Conservation (phyloP, 23 red algal genomes). For the Pyropia yezoensis region DNA sequence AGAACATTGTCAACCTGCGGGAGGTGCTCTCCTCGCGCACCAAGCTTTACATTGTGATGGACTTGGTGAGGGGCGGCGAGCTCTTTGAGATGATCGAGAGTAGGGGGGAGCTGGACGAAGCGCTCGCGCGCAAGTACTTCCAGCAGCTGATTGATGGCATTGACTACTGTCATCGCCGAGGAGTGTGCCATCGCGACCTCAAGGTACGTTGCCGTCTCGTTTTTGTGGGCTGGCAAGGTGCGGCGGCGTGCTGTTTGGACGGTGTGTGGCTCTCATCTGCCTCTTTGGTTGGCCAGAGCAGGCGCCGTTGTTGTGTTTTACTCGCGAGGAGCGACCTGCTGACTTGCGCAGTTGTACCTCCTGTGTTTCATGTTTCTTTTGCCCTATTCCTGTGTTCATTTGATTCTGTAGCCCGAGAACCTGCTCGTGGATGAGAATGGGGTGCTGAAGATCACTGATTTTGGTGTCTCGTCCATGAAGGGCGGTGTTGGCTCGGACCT, state of each 20-base stretch:
- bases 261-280: background rate
- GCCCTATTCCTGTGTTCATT: conserved; percentile 19
- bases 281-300: background rate
- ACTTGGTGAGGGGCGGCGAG: conserved; percentile 26
- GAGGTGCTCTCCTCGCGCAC: conserved; percentile 18
- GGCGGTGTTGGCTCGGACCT: background rate
- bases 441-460: conserved; percentile 28
- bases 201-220: background rate
- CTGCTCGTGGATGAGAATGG: conserved; percentile 21
- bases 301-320: too few species aligned
- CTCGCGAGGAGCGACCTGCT: too few species aligned
- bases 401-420: conserved; percentile 48
- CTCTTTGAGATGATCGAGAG: conserved; percentile 26
- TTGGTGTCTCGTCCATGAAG: conserved; percentile 16
- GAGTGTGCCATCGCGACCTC: conserved; percentile 29
- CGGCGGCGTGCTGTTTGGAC: too few species aligned
- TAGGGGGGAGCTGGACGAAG: conserved; percentile 12
- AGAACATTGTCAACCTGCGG: conserved; percentile 19
- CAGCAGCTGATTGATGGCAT: conserved; percentile 29
- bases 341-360: too few species aligned
- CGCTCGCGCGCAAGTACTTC: conserved; percentile 11
- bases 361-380: too few species aligned
- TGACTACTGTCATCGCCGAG: conserved; percentile 14
- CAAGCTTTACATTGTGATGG: conserved; percentile 32
- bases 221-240: too few species aligned